Base-by-base conservation (phyloP, 805 yeast genomes). In the Tanozyma kutaoensis region DNA sequence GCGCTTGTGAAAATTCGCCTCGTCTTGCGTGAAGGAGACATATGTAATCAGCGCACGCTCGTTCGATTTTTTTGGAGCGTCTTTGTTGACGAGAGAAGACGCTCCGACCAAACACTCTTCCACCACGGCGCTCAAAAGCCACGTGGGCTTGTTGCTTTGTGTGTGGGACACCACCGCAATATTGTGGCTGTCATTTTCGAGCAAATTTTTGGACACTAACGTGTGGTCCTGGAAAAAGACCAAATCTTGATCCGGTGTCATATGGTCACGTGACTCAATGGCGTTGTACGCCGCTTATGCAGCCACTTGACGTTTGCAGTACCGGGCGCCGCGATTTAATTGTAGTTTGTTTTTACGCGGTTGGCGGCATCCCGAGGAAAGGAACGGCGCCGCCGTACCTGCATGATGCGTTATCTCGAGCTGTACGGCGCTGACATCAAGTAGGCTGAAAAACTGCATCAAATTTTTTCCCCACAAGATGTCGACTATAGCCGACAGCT, bases 181-280 rank as follows among this genome's bases (percentile, higher is more conserved):
- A 11, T 4, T 46, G 32, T 24, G 30, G 17, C 6, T 22, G 3
- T 8, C 27, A 38, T 42, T 36, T 33, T 19, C 31, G 29, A 34
- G 38, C 24, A 30, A 29, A 5, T 31, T 35, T 14, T 48, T 50
- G 1, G 61, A 44, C 10, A 62, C 35, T 3, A 74, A 55, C 3
- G 69, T 48, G 29, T 62, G 63, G 37, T 75, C 76, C 14, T 50
- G 51, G 45, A 62, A 74, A 7, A 76, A 38, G 2, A 50, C 45
- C 8, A 76, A 51, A 36, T 75, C 84, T 45, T 76, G 86, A 32
- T 58, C 66, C n/a, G n/a, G n/a, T n/a, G n/a, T n/a, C n/a, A n/a
- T n/a, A n/a, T 34, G 72, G 80, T 3, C 50, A 22, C 9, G 36
- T 14, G 23, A 12, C n/a, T 39, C n/a, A n/a, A 38, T 38, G 19